phyloP scores from a whole-genome alignment of 192 early-diverging fungal species.

The Umbelopsis sp. region DNA sequence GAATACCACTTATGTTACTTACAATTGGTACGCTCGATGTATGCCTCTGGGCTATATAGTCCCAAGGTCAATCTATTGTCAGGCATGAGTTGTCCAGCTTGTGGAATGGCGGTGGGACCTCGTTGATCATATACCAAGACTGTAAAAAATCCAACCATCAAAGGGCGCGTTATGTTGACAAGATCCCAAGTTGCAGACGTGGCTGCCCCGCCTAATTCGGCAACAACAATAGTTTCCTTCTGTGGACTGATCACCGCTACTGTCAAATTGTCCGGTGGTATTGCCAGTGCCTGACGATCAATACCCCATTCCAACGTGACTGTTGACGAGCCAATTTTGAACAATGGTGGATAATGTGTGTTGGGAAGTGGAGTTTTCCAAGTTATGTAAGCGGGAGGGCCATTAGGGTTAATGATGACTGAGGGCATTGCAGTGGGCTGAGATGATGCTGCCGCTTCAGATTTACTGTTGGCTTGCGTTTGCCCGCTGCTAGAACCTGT shows the following conservation, averaged over 20 bases:
- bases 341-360: conserved; percentile 34
- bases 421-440: not conserved
- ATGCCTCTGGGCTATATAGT: conserved; percentile 37
- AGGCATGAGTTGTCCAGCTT: conserved; percentile 41
- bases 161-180: conserved; percentile 18
- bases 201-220: conserved; percentile 29
- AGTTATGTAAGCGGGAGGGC: conserved; percentile 38
- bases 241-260: conserved; percentile 38
- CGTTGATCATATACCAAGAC: conserved; percentile 39
- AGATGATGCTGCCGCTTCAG: too few species aligned
- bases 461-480: too few species aligned
- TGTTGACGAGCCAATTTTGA: conserved; percentile 38
- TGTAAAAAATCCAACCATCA: conserved; percentile 42
- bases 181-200: conserved; percentile 38
- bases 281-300: conserved; percentile 29
- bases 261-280: conserved; percentile 33
- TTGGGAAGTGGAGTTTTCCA: conserved; percentile 43
- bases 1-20: conserved; percentile 17
- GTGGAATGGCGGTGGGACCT: conserved; percentile 38
- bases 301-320: conserved; percentile 38
- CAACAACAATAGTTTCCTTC: conserved; percentile 34
- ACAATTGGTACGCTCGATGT: conserved; percentile 37
- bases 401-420: not conserved
- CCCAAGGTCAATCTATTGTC: conserved; percentile 31
- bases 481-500: too few species aligned